Evolutionary conservation across 2,329 filamentous ascomycete genomes (phyloP).

Genomic region (Cordyceps sp.): DNA sequence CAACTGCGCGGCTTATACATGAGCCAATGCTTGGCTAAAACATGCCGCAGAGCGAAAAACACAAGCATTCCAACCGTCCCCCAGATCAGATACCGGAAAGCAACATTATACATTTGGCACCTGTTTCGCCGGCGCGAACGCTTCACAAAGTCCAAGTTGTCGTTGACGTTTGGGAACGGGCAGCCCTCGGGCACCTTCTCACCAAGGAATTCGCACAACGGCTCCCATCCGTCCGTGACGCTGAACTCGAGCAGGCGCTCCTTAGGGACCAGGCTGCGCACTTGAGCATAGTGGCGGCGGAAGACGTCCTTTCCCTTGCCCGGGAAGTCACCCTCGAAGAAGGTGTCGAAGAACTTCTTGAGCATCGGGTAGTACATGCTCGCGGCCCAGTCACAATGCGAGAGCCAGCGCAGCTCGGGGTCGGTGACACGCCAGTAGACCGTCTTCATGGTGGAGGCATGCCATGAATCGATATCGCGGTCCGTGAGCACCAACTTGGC

Average conservation of each 20-base stretch:
- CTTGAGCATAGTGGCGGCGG: conserved; percentile 19
- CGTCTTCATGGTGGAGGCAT: conserved; percentile 45
- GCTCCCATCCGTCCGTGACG: conserved; percentile 19
- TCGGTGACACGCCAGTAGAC: conserved; percentile 51
- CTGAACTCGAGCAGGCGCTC: conserved; percentile 17
- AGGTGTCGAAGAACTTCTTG: no score
- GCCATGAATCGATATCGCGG: conserved; percentile 48
- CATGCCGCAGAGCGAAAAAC: no score
- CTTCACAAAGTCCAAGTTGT: no score
- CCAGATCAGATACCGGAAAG: no score
- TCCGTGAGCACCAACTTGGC: conserved; percentile 55
- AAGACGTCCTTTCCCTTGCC: conserved; percentile 47
- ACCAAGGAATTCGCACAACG: conserved; percentile 18
- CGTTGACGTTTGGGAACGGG: conserved; percentile 19
- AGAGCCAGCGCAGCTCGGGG: conserved; percentile 34
- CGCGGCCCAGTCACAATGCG: no score
- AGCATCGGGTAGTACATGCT: conserved; percentile 55
- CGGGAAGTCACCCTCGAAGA: conserved; percentile 51
- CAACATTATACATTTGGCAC: no score
- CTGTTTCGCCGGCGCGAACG: no score
- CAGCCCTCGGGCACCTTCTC: no score
- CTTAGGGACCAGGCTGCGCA: conserved; percentile 13
- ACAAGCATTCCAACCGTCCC: no score
- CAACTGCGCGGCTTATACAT: no score
- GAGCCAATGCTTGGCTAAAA: no score